Base-by-base conservation (phyloP, 208 protist species). In the Trypanosoma rangeli region DNA sequence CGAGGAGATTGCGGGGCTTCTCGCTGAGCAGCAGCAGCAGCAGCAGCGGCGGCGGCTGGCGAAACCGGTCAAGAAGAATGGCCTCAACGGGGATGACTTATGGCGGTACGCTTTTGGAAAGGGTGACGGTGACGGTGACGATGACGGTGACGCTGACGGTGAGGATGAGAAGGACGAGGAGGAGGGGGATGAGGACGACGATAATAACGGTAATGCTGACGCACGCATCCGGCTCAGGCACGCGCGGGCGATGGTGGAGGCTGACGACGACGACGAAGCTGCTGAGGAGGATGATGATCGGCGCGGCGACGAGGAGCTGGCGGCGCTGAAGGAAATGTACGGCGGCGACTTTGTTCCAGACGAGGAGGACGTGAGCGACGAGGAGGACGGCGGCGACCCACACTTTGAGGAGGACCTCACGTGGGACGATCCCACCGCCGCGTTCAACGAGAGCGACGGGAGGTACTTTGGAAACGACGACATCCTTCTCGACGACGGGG, bases 71-170 rank as follows among this genome's bases (percentile, higher is more conserved):
- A 39, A 24, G 5, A 67, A 56, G 39, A 74, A 71, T 24, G 83
- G 33, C 42, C 7, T 20, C n/a, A 37, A 57, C 31, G 57, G 46
- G 9, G 72, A 78, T 29, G 78, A 92, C 33, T 68, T 65, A 48
- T 95, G 88, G 86, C 88, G 90, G 53, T 97, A 94, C 72, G 91
- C 86, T 18, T 94, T 96, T 65, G 91, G 91, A 44, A 87, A 83
- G 42, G 78, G 78, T 26, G 71, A 79, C 12, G 60, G 57, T 5
- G 70, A 78, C 18, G 85, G 78, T 20, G 73, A 79, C 7, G 58
- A 67, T 7, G 69, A 74, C n/a, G 85, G 84, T 31, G 82, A 78
- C 35, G 79, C 74, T 12, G 78, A 80, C 8, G 64, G 60, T 1
- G 55, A 68, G 2, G 81, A 82, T 37, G 80, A 67, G 31, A 78